Conservation (phyloP, 208 protist species). For the Crithidia brevicula region DNA sequence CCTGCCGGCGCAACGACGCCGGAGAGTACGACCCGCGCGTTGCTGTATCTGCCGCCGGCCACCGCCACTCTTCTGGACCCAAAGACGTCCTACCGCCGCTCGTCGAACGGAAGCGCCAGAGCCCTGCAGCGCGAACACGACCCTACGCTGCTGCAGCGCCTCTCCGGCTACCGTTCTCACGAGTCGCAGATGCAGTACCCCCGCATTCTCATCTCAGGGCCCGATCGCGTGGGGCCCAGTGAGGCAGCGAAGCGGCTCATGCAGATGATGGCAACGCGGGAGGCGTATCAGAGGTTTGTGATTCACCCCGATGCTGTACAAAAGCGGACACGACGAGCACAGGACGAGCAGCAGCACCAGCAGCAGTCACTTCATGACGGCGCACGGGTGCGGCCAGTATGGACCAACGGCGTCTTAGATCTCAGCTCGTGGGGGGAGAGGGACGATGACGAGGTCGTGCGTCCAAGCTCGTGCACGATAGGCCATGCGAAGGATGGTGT, state of each 20-base stretch:
- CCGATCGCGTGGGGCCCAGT: conserved; percentile 31
- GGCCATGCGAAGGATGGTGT: too few species aligned
- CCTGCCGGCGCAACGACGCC: not conserved
- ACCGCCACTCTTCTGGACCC: conserved; percentile 7
- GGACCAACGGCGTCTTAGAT: conserved; percentile 27
- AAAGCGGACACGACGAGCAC: not conserved
- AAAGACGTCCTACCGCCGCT: conserved; percentile 2
- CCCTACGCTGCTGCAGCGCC: conserved; percentile 16
- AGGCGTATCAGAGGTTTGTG: conserved; percentile 60
- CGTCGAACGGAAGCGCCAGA: conserved; percentile 6
- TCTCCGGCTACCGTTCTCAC: conserved; percentile 17
- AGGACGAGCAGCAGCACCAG: not conserved
- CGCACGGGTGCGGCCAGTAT: not conserved
- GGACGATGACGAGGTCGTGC: not conserved
- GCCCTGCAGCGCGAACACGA: conserved; percentile 20
- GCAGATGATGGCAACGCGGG: conserved; percentile 33
- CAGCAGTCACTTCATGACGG: not conserved
- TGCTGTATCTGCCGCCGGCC: conserved; percentile 17
- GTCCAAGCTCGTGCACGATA: too few species aligned
- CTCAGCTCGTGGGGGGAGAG: not conserved
- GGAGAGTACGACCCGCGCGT: not conserved
- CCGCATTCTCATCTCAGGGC: conserved; percentile 76
- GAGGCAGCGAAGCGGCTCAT: conserved; percentile 44
- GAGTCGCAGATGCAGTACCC: conserved; percentile 57
- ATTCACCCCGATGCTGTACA: not conserved